phyloP scores from a whole-genome alignment of 257 asterid species.

The Solanum pennellii region DNA sequence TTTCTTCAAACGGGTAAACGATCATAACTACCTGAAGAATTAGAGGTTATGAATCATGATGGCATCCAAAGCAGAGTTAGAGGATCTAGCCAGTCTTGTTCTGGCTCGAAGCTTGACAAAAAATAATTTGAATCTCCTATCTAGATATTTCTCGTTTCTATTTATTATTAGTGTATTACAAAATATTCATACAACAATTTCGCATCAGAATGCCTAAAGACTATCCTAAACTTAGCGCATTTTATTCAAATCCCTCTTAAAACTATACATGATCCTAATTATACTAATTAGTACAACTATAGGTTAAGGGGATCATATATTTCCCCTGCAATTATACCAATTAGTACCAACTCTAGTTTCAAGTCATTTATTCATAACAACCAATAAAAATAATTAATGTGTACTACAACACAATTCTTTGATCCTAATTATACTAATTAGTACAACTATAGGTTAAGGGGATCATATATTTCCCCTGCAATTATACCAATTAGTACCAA shows the following conservation, averaged over 20 bases:
- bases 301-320: background rate
- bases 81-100: background rate
- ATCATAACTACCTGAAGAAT: background rate
- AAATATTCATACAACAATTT: no score
- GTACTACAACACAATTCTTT: no score
- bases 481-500: no score
- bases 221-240: background rate
- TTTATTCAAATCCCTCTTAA: background rate
- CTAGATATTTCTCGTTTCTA: accelerated
- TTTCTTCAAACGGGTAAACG: background rate
- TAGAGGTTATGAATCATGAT: background rate
- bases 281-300: background rate
- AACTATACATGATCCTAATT: background rate
- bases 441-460: background rate
- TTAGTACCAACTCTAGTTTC: no score
- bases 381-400: background rate
- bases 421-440: background rate
- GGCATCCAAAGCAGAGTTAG: background rate
- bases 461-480: background rate
- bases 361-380: background rate
- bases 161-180: no score
- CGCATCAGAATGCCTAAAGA: background rate
- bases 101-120: background rate
- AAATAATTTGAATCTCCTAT: no score
- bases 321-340: background rate